A percentile compares a stretch with the other conserved stretches of the same genome.
Evolutionary conservation across 768 basidiomycete species (phyloP).

Genomic region (Russula sp.): DNA sequence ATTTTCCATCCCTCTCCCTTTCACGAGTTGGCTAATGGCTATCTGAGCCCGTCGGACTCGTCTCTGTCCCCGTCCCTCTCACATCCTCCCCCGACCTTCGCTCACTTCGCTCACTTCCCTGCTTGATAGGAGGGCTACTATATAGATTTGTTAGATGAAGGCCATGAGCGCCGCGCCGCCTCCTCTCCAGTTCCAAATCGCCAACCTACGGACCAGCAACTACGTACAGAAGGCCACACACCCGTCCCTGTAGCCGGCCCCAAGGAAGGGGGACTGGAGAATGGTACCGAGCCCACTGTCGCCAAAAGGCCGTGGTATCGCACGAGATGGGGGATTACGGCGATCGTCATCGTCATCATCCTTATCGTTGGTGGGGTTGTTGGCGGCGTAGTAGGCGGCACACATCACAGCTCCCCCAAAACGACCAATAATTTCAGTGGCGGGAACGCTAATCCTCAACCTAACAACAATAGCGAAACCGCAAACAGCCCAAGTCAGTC

Average conservation of each 20-base stretch:
- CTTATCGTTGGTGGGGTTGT: constrained; percentile 51
- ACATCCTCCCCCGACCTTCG: not conserved
- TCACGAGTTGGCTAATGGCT: too few relatives aligned
- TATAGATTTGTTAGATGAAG: constrained; percentile 42
- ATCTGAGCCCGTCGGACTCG: not conserved
- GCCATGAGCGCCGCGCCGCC: constrained; percentile 31
- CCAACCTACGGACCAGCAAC: constrained; percentile 32
- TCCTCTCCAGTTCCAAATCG: constrained; percentile 25
- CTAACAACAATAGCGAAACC: too few relatives aligned
- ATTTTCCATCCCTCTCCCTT: too few relatives aligned
- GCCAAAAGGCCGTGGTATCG: constrained; percentile 46
- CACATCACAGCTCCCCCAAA: constrained; percentile 26
- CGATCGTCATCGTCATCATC: constrained; percentile 40
- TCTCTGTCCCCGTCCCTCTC: not conserved
- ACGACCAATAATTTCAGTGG: too few relatives aligned
- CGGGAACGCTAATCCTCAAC: too few relatives aligned
- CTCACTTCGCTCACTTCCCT: not conserved
- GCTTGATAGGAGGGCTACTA: constrained; percentile 54
- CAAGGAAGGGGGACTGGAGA: constrained; percentile 28
- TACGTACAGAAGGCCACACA: not conserved
- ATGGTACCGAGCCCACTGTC: not conserved
- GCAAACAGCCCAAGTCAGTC: too few relatives aligned
- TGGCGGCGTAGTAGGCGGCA: constrained; percentile 59
- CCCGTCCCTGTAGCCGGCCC: constrained; percentile 24
- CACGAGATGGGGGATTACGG: constrained; percentile 45